A percentile compares a stretch with the other conserved stretches of the same genome.
Evolutionary conservation across 148 eudicot genomes (phyloP).

Genomic region (Vaccinium vitisidaea): DNA sequence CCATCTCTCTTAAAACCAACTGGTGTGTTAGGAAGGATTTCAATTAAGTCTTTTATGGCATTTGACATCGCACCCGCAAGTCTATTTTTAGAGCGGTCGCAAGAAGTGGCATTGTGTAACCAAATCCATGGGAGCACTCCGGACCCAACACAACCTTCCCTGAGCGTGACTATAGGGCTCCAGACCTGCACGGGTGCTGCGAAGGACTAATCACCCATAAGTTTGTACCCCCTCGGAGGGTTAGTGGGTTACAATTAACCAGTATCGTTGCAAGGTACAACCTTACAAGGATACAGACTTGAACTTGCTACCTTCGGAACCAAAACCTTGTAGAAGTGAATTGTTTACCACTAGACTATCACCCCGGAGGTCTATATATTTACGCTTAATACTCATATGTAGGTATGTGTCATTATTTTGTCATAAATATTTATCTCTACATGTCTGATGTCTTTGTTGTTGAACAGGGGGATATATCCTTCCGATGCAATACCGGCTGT

Average conservation of each 20-base stretch:
- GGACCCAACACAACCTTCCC: background rate
- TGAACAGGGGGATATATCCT: constrained; percentile 77
- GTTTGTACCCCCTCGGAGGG: background rate
- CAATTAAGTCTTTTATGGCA: too few species aligned
- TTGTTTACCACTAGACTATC: background rate
- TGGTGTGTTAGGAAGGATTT: too few species aligned
- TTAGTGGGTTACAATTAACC: background rate
- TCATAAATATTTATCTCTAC: background rate
- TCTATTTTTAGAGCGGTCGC: too few species aligned
- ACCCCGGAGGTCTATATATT: background rate
- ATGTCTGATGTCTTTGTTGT: constrained; percentile 18
- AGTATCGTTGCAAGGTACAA: background rate
- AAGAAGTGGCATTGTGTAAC: too few species aligned
- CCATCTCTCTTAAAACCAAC: too few species aligned
- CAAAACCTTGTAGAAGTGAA: background rate
- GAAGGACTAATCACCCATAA: background rate
- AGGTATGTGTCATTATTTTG: constrained; percentile 10
- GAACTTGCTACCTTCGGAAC: background rate
- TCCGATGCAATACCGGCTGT: constrained; percentile 44
- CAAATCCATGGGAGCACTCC: too few species aligned
- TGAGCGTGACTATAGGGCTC: background rate
- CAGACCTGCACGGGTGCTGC: background rate
- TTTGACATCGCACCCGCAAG: too few species aligned
- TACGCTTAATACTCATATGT: background rate
- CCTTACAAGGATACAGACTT: background rate